These are phyloP conservation scores for Apiotrichum laibachii DNA, from an alignment of 1,284 basidiomycete species.

Conservation along the genomic window DNA sequence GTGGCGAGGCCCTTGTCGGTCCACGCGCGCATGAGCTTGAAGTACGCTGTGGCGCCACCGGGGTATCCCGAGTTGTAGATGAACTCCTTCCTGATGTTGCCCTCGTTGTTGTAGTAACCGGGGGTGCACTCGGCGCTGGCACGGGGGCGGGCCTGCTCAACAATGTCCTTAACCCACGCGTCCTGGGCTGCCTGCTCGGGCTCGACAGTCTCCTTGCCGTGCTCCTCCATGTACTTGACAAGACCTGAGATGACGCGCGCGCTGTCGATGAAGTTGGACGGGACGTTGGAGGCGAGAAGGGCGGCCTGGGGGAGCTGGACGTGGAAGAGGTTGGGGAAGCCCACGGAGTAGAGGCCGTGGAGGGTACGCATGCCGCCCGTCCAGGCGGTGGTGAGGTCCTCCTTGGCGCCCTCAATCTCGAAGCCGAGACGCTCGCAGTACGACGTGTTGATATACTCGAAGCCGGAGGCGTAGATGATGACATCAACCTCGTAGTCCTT, in stretches of 20 bases:
- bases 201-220: slow-evolving; percentile 7
- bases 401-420: slow-evolving; percentile 14
- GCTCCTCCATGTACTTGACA: slow-evolving; percentile 12
- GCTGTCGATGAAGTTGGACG: slow-evolving; percentile 14
- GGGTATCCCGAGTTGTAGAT: slow-evolving; percentile 10
- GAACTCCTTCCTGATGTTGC: slow-evolving; percentile 9
- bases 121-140: slow-evolving; percentile 13
- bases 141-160: background rate
- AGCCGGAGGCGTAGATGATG: slow-evolving; percentile 19
- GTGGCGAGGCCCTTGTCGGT: background rate
- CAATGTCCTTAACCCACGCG: slow-evolving; percentile 13
- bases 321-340: slow-evolving; percentile 23
- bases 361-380: slow-evolving; percentile 12
- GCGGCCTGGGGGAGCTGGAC: slow-evolving; percentile 11
- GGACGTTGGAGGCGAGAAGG: slow-evolving; percentile 13
- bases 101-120: slow-evolving; percentile 16
- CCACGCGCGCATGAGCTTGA: slow-evolving; percentile 17
- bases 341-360: slow-evolving; percentile 15
- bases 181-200: background rate
- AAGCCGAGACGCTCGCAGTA: slow-evolving; percentile 11
- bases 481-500: slow-evolving; percentile 18
- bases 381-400: slow-evolving; percentile 18
- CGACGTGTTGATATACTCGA: slow-evolving; percentile 12
- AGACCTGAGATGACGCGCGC: slow-evolving; percentile 8
- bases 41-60: slow-evolving; percentile 11